These are phyloP conservation scores for Lachnellula subtilissima DNA, from an alignment of 2,329 filamentous ascomycete genomes.

Conservation along the genomic window DNA sequence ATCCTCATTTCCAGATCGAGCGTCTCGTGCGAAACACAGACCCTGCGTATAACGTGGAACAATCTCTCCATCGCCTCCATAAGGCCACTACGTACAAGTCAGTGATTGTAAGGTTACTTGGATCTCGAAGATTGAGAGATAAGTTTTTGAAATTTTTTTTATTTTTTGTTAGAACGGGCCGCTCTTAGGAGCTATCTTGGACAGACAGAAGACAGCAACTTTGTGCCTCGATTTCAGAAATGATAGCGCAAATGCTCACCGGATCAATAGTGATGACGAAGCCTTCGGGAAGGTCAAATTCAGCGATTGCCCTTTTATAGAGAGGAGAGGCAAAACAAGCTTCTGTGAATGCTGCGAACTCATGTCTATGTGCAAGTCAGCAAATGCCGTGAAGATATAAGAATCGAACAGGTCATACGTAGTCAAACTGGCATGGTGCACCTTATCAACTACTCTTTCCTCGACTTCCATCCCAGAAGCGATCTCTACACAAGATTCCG, in stretches of 20 bases:
- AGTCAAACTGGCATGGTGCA: conserved; percentile 44
- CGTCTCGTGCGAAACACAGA: conserved; percentile 48
- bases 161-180: too few relatives aligned
- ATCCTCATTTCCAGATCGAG: conserved; percentile 12
- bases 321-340: conserved; percentile 47
- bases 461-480: conserved; percentile 37
- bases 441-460: conserved; percentile 43
- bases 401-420: conserved; percentile 28
- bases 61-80: conserved; percentile 47
- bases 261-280: conserved; percentile 50
- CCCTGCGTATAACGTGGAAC: conserved; percentile 49
- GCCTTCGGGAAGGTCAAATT: conserved; percentile 48
- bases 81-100: conserved; percentile 41
- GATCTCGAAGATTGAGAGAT: background rate
- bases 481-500: conserved; percentile 49
- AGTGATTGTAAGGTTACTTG: background rate
- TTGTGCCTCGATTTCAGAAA: too few relatives aligned
- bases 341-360: conserved; percentile 43
- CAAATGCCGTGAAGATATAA: background rate
- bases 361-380: conserved; percentile 30
- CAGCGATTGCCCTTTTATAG: conserved; percentile 46
- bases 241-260: background rate
- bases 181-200: background rate
- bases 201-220: background rate
- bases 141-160: too few relatives aligned